phyloP scores from a whole-genome alignment of 257 asterid genomes.

The Anisodus acutangulus region DNA sequence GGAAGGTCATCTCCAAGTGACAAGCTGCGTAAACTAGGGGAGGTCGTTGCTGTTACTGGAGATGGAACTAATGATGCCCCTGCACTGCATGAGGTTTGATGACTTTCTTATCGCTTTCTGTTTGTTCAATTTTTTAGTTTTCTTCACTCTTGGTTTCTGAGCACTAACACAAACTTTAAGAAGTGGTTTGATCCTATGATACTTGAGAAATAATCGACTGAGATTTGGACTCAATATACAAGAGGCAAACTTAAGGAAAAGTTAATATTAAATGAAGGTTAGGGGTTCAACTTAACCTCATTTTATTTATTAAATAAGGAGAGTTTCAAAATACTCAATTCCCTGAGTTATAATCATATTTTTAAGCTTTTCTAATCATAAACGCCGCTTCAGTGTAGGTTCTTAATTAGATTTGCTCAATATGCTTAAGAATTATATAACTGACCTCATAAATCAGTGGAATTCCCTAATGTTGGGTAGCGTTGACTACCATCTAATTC shows the following conservation, averaged over 20 bases:
- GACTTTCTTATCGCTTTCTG: constrained; percentile 23
- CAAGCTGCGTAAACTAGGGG: constrained; percentile 90
- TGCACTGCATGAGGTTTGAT: constrained; percentile 89
- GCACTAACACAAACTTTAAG: neutral
- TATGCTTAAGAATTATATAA: neutral
- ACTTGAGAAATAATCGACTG: constrained; percentile 7
- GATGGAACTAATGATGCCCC: constrained; percentile 99
- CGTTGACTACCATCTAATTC: neutral
- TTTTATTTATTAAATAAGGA: neutral
- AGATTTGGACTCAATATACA: neutral
- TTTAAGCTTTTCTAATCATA: neutral
- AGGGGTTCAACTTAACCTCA: constrained; percentile 19
- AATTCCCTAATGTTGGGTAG: neutral
- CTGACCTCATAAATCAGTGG: neutral
- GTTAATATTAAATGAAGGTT: neutral
- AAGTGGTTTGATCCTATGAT: constrained; percentile 14
- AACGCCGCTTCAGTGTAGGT: neutral
- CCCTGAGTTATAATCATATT: neutral
- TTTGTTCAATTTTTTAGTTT: neutral
- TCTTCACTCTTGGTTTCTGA: neutral
- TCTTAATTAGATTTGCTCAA: constrained; percentile 16
- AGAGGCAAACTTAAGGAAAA: neutral
- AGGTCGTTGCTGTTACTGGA: constrained; percentile 95
- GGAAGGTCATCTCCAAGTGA: constrained; percentile 96
- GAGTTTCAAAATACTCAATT: constrained; percentile 2